Evolutionary conservation across 495 filamentous ascomycete species (phyloP), one percentile per base, ranked within the genome.

Genomic region (Podospora tetraspora): DNA sequence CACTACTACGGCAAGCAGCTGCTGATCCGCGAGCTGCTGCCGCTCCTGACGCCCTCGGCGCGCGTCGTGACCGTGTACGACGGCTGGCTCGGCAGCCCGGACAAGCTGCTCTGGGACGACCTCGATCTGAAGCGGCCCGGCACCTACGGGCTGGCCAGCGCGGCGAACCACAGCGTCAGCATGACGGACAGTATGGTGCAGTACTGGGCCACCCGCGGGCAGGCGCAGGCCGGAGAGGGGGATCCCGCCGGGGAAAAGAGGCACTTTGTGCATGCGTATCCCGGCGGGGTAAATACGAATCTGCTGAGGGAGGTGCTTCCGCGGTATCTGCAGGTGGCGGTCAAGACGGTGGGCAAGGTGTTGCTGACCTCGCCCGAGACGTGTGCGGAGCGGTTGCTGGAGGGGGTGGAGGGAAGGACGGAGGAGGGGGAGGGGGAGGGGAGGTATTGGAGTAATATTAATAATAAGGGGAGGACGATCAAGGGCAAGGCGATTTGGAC

Each of bases 1-100:
- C 70, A 74, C 70, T 74, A 70, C 63, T 74, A 74, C 68, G 72
- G 72, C 32, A 68, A 62, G 52, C 72, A 74, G 64, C 72, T 74
- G 16, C 66, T 74, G 13, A 72, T 74, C 56, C 67, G 72, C 16
- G 70, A 74, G 63, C 68, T 74, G 22, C 64, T 72, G 3, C 72
- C 72, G 3, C 52, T 67, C 1, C 52, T 74, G n/a, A 57, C 67
- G 16, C 59, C 64, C 3, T 58, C 67, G 23, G 72, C 70, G 34
- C 69, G 60, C 60, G 70, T 74, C 32, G 57, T 74, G 43, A 70
- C 70, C 27, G 72, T 74, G 5, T 52, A 68, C 27, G 70, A 74
- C 59, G 64, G 61, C 3, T 57, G 10, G 19, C n/a, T 34, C 5
- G 70, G 67, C 16, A 66, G 63, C 32, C 64, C 67, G 13, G 25